Conservation (phyloP, 176 grass and related monocot species). For the Ananas comosus region DNA sequence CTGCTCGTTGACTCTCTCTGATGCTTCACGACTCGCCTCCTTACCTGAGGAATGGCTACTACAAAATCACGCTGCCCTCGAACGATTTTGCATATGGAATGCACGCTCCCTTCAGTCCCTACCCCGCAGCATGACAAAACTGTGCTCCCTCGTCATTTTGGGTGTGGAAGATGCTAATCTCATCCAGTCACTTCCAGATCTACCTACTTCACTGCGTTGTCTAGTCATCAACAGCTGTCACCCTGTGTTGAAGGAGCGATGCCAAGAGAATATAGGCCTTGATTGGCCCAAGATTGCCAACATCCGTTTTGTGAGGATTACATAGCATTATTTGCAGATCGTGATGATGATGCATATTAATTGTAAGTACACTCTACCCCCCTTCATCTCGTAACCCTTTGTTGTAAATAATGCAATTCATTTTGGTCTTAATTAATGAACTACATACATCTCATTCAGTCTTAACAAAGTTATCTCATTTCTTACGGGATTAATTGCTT, state of each 20-base stretch:
- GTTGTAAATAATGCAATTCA: no score
- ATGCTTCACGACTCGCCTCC: background rate
- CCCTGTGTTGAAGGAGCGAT: background rate
- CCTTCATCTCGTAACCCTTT: no score
- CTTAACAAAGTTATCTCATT: no score
- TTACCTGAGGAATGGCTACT: background rate
- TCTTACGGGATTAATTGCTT: no score
- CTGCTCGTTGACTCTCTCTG: background rate
- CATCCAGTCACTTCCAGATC: background rate
- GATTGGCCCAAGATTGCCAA: background rate
- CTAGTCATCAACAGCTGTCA: background rate
- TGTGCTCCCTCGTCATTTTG: background rate
- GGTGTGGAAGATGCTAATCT: background rate
- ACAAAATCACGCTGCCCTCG: background rate
- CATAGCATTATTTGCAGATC: no score
- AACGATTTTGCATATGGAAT: background rate
- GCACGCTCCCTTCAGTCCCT: background rate
- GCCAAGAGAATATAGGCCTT: background rate
- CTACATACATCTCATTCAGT: no score
- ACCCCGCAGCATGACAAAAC: background rate
- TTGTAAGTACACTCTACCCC: no score
- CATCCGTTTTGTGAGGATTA: background rate
- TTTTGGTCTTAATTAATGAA: no score
- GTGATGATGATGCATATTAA: no score
- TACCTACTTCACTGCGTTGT: background rate